Conservation (phyloP, 176 grass and related monocot genomes). For the Triticum aestivum region DNA sequence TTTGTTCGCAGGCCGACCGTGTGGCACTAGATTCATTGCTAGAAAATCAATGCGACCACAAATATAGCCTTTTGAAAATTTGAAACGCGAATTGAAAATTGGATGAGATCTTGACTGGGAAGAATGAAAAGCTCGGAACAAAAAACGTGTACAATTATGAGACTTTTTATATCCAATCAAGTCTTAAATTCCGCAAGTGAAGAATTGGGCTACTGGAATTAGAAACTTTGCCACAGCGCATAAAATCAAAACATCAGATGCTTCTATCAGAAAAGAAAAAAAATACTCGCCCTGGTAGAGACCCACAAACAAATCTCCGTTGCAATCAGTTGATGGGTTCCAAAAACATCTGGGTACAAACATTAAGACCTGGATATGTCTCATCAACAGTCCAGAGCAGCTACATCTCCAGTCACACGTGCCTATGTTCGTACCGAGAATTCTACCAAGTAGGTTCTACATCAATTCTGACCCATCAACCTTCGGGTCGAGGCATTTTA, state of each 20-base stretch:
- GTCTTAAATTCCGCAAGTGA: neutral
- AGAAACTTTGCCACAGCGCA: neutral
- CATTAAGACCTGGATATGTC: slow-evolving; percentile 12
- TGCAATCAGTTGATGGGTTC: neutral
- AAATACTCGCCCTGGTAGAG: neutral
- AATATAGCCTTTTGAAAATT: neutral
- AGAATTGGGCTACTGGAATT: slow-evolving; percentile 7
- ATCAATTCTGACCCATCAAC: neutral
- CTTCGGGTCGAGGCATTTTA: slow-evolving; percentile 21
- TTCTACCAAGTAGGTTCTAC: neutral
- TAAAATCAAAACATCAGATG: slow-evolving; percentile 12
- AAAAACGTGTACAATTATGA: neutral
- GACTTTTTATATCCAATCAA: neutral
- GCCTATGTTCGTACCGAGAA: neutral
- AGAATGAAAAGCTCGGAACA: neutral
- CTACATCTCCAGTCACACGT: neutral
- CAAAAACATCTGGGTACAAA: slow-evolving; percentile 6
- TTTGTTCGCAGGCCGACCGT: no score
- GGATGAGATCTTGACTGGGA: neutral
- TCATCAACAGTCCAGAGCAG: neutral
- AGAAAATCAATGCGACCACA: no score
- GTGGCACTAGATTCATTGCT: no score
- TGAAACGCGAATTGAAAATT: neutral
- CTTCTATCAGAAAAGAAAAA: neutral
- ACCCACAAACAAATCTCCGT: slow-evolving; percentile 20